phyloP scores from a whole-genome alignment of 2,329 filamentous ascomycete species.

The Fusarium humuli region DNA sequence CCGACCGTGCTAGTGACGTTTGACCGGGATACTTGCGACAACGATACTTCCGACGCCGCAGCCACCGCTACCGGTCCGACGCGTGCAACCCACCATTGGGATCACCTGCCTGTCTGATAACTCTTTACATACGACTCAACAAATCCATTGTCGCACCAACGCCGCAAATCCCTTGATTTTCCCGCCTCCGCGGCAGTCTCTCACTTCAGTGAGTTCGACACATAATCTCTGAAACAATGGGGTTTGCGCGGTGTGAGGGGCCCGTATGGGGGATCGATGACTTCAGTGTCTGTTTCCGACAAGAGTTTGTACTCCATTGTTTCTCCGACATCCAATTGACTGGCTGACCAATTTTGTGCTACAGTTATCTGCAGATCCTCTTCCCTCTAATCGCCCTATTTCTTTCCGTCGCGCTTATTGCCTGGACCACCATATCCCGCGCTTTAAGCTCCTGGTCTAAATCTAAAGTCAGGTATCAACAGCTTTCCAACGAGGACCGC shows the following conservation, averaged over 20 bases:
- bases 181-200: slow-evolving; percentile 21
- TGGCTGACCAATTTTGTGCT: slow-evolving; percentile 25
- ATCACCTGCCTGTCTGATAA: slow-evolving; percentile 20
- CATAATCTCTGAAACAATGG: slow-evolving; percentile 51
- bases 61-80: slow-evolving; percentile 36
- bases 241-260: slow-evolving; percentile 67
- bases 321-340: slow-evolving; percentile 5
- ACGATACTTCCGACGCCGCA: slow-evolving; percentile 28
- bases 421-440: slow-evolving; percentile 67
- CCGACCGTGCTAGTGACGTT: slow-evolving; percentile 15
- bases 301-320: slow-evolving; percentile 67
- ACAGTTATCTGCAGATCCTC: slow-evolving; percentile 69
- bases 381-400: slow-evolving; percentile 79
- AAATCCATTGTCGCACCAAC: slow-evolving; percentile 16
- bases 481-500: slow-evolving; percentile 59
- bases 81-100: slow-evolving; percentile 29
- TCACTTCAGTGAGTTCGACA: slow-evolving; percentile 36
- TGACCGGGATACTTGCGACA: slow-evolving; percentile 38
- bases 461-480: slow-evolving; percentile 66
- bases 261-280: slow-evolving; percentile 73
- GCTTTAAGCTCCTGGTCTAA: slow-evolving; percentile 61
- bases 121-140: slow-evolving; percentile 4
- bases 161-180: slow-evolving; percentile 13
- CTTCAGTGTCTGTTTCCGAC: slow-evolving; percentile 71
- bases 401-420: slow-evolving; percentile 76